Conservation (phyloP, 2,329 filamentous ascomycete species). For the Penicillium sp. region DNA sequence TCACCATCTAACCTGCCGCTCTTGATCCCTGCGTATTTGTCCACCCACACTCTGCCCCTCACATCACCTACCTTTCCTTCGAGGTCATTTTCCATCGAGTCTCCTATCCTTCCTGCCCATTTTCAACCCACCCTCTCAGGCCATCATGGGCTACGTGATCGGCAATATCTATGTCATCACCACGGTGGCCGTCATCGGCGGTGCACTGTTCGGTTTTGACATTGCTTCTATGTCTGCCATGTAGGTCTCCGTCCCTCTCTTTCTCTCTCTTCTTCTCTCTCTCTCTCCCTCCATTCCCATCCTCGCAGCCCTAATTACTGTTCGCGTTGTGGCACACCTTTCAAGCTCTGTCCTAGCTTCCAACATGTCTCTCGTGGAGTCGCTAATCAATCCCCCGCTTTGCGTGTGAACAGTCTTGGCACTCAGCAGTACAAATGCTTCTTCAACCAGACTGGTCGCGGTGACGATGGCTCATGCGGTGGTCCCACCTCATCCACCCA, state of each 20-base stretch:
- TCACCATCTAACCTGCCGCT: too few relatives aligned
- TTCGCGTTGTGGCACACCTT: neutral
- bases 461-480: conserved; percentile 33
- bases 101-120: neutral
- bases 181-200: conserved; percentile 64
- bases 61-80: neutral
- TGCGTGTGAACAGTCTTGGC: conserved; percentile 51
- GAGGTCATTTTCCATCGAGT: neutral
- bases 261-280: neutral
- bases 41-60: neutral
- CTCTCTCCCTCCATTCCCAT: neutral
- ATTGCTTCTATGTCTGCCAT: conserved; percentile 74
- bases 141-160: conserved; percentile 44
- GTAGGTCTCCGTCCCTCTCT: conserved; percentile 14
- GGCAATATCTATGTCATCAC: conserved; percentile 64
- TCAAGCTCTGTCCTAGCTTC: neutral
- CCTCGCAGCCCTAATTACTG: neutral
- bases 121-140: neutral
- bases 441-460: conserved; percentile 60
- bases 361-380: neutral
- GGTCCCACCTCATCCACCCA: conserved; percentile 60
- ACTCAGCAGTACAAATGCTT: conserved; percentile 72
- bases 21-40: neutral
- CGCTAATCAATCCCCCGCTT: conserved; percentile 8
- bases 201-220: conserved; percentile 77